Base-by-base conservation (phyloP, 163 green algal genomes). In the Scenedesmus sp. region DNA sequence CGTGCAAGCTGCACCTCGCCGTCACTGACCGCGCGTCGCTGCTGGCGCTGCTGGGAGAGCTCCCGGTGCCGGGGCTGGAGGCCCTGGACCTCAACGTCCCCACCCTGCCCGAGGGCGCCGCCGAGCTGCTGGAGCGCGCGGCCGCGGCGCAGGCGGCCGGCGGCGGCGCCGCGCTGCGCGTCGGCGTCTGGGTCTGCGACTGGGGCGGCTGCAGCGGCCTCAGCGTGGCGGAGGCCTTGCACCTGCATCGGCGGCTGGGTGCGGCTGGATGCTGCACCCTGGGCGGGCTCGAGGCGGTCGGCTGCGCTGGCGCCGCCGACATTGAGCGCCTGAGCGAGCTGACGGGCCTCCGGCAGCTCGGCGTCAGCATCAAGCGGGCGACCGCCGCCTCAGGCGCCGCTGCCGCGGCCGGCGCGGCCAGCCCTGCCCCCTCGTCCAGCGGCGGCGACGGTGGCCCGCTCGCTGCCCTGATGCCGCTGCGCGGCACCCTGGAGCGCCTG, bases 141-240 rank as follows among this genome's bases (percentile, higher is more conserved):
- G 69, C 51, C 22, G 11, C 47, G 34, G 33, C 64, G 22, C 67
- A 67, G 33, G n/a, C 47, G 44, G 50, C 31, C 3, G 65, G 69
- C 69, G 60, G 24, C 63, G 28, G 63, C 63, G 51, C 67, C 60
- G 47, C 26, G 0, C 6, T 65, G 66, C 14, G 69, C 15, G 29
- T 77, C 29, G 69, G 69, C 57, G 54, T 77, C 36, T 77, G 69
- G 69, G 54, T 77, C 11, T 77, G 69, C 39, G 64, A 39, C 69
- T 77, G 69, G 69, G 69, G 69, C 24, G 69, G 69, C 15, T 77
- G 69, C 36, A 47, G 53, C 29, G 69, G 69, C 53, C 15, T 77
- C 3, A 44, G 24, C 6, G 6, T 77, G 20, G 6, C 24, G 20
- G 20, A 48, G 36, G 69, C 69, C 2, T 2, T 47, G 4, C 14